Base-by-base conservation (phyloP, 257 asterid genomes). In the Solanum chiquidenum region DNA sequence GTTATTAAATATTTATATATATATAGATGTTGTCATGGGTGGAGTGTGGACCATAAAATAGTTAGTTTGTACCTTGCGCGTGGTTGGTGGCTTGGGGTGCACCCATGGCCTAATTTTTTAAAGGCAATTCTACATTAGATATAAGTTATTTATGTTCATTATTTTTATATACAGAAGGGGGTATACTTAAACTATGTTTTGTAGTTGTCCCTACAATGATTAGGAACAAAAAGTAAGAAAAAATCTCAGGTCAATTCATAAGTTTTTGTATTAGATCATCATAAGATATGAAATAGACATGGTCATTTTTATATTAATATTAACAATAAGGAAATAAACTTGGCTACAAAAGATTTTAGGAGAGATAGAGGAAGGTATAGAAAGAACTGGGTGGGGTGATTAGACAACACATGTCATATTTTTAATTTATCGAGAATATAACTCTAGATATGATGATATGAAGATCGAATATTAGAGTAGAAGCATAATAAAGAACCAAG, bases 41-140 rank as follows among this genome's bases (percentile, higher is more conserved):
- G 40, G 42, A 80, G 40, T 27, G 66, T 46, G 40, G 42, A 80
- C 38, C 42, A 80, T 27, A 80, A 42, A 16, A 46, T 27, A 46
- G 31, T 80, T 27, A 80, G 21, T 80, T 80, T 46, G 16, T 46
- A 46, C 27, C 29, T 49, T 18, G 69, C 42, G 52, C 52, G 52
- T 44, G 29, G 27, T 80, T 46, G 85, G 42, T 46, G 42, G 20
- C 42, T 46, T 29, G 29, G 29, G 85, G 85, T 29, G 40, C 42
- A 80, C 68, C 85, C 69, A 35, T 80, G 69, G 85, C 42, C 68
- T 49, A 80, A 29, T 29, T 12, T 79, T 29, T 80, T 25, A 46
- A 80, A 80, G 12, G 16, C 68, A 46, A 80, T 49, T 49, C 20
- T 9, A 14, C 3, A 29, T 29, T 46, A 46, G 69, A 49, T 80